Conservation (phyloP, 2,329 filamentous ascomycete species). For the Penicillium verrucosum region DNA sequence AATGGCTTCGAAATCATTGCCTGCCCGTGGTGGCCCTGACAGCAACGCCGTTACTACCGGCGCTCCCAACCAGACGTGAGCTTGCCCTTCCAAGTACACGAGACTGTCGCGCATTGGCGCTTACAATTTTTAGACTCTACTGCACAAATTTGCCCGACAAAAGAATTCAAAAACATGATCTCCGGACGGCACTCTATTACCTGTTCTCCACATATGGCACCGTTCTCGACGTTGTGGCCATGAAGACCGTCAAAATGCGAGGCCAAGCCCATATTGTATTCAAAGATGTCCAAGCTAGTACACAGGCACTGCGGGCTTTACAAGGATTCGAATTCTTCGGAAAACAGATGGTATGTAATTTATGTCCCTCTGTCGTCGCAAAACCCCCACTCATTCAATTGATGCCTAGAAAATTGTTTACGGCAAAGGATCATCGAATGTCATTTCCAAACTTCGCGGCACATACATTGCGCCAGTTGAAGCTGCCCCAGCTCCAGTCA, state of each 20-base stretch:
- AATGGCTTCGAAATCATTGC: slow-evolving; percentile 42
- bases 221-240: slow-evolving; percentile 83
- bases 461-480: slow-evolving; percentile 69
- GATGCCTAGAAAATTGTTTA: slow-evolving; percentile 75
- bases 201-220: slow-evolving; percentile 92
- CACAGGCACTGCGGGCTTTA: slow-evolving; percentile 85
- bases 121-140: slow-evolving; percentile 66
- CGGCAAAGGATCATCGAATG: slow-evolving; percentile 83
- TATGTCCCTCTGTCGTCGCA: neutral
- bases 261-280: slow-evolving; percentile 94
- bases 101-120: slow-evolving; percentile 6
- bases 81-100: slow-evolving; percentile 18
- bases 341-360: slow-evolving; percentile 68
- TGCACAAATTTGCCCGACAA: slow-evolving; percentile 86
- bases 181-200: slow-evolving; percentile 84
- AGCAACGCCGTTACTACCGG: slow-evolving; percentile 43
- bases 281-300: slow-evolving; percentile 83
- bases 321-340: slow-evolving; percentile 86
- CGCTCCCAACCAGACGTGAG: slow-evolving; percentile 74
- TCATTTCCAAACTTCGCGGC: slow-evolving; percentile 86
- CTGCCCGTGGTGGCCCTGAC: slow-evolving; percentile 41
- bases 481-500: slow-evolving; percentile 51
- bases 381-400: slow-evolving; percentile 3
- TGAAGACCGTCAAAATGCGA: slow-evolving; percentile 89
- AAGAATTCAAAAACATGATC: slow-evolving; percentile 74